Base-by-base conservation (phyloP, 495 filamentous ascomycete species). In the Haplographium delicatum region DNA sequence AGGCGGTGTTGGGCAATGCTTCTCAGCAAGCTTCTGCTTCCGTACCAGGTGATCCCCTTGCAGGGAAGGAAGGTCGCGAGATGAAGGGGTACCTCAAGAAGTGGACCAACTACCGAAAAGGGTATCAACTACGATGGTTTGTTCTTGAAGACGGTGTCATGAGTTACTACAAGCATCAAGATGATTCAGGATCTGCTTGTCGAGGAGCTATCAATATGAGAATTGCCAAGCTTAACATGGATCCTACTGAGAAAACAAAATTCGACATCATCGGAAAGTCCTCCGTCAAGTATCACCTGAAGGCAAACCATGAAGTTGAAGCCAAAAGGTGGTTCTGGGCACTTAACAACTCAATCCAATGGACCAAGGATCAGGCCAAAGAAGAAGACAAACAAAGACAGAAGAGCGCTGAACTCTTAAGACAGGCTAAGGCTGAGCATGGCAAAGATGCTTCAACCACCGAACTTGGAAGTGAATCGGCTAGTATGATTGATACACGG, bases 71-170 rank as follows among this genome's bases (percentile, higher is more conserved):
- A 53, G 82, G 84, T 8, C 80, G 90, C 37, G 93, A 97, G 65
- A 96, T 97, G 89, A 95, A 91, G 68, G 93, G 93, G 7, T 98
- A 97, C 64, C 72, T 98, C 49, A 96, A 96, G 66, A 98, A 98
- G 62, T 98, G 93, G 93, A 97, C 93, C 18, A 98, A 98, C 60
- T 98, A 98, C 65, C 89, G 91, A 7, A 88, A 82, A 60, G 93
- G 93, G 3, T 97, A 93, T 69, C 96, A 98, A 69, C 69, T 98
- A 44, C 78, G 93, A 40, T 98, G 91, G 90, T 98, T 98, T 66
- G 94, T 97, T 0, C 76, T 98, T 19, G 93, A 98, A 59, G 94
- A 97, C 62, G 93, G 93, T 13, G 94, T 98, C 15, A 67, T 98
- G 56, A 97, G 93, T 64, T 98, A 98, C 66, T 98, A 97, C 71